Percentiles rank a stretch among this genome's conserved stretches.
These are phyloP conservation scores for Suillus clintonianus DNA, from an alignment of 768 basidiomycete genomes.

Conservation along the genomic window DNA sequence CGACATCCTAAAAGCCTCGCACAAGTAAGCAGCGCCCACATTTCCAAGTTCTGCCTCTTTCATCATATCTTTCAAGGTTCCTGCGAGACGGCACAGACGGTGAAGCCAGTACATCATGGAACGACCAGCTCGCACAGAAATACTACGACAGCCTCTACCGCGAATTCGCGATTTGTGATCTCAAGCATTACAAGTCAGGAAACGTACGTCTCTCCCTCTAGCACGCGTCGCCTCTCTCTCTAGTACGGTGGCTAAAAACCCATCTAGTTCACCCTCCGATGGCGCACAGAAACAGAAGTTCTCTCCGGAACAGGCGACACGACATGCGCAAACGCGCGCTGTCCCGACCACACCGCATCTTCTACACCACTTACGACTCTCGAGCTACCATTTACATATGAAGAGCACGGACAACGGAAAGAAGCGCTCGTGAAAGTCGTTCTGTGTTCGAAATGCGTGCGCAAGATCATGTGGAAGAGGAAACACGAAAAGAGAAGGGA, in stretches of 20 bases:
- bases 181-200: constrained; percentile 95
- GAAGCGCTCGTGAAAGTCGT: constrained; percentile 90
- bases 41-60: background rate
- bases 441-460: constrained; percentile 74
- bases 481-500: constrained; percentile 56
- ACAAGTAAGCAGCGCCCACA: constrained; percentile 47
- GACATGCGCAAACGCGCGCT: constrained; percentile 89
- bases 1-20: constrained; percentile 72
- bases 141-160: constrained; percentile 89
- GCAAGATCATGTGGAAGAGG: constrained; percentile 87
- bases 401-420: constrained; percentile 74
- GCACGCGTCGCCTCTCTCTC: too few relatives aligned
- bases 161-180: constrained; percentile 89
- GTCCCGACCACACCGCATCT: constrained; percentile 57
- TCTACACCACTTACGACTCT: constrained; percentile 59
- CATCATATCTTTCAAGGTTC: constrained; percentile 53
- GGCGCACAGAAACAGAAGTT: constrained; percentile 93
- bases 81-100: constrained; percentile 65
- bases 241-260: constrained; percentile 1
- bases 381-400: constrained; percentile 89
- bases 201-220: constrained; percentile 58
- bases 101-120: constrained; percentile 54
- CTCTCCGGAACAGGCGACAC: constrained; percentile 82
- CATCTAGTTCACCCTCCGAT: constrained; percentile 78
- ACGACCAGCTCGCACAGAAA: constrained; percentile 83